A percentile compares a stretch with the other conserved stretches of the same genome.
These are phyloP conservation scores for Malus hybrid DNA, from an alignment of 331 rosid species.

Conservation along the genomic window DNA sequence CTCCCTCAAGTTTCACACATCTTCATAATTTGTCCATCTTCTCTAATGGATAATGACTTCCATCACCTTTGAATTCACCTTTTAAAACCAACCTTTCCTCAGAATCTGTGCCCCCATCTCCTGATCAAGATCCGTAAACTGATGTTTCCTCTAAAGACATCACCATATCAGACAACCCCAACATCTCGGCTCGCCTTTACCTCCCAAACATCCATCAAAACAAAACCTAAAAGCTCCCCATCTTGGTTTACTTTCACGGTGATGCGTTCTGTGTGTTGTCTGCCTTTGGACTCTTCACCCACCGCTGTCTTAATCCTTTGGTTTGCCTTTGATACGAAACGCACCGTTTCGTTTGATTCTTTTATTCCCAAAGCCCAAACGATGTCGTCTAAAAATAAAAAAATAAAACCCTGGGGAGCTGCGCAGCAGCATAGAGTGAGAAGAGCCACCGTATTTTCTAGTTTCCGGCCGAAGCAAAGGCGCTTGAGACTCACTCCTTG, in stretches of 20 bases:
- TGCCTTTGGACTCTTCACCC: conserved; percentile 34
- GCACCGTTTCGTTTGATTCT: too few relatives aligned
- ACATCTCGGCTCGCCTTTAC: conserved; percentile 36
- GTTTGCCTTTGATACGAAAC: not conserved
- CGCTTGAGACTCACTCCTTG: too few relatives aligned
- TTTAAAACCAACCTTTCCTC: not conserved
- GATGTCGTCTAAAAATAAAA: too few relatives aligned
- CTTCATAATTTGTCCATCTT: not conserved
- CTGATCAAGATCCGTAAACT: conserved; percentile 22
- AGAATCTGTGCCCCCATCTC: conserved; percentile 23
- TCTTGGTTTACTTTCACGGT: conserved; percentile 47
- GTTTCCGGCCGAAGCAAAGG: too few relatives aligned
- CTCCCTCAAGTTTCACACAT: not conserved
- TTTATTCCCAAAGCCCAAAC: too few relatives aligned
- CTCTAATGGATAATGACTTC: not conserved
- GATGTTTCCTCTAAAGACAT: conserved; percentile 54
- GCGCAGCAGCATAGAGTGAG: too few relatives aligned
- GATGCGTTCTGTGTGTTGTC: conserved; percentile 48
- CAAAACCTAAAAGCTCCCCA: conserved; percentile 27
- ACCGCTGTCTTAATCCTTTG: conserved; percentile 35
- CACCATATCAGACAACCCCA: not conserved
- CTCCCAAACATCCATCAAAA: conserved; percentile 27
- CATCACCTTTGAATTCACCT: not conserved
- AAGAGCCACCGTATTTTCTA: too few relatives aligned
- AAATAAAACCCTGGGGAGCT: too few relatives aligned